Conservation (phyloP, 768 basidiomycete species). For the Mycena metata region DNA sequence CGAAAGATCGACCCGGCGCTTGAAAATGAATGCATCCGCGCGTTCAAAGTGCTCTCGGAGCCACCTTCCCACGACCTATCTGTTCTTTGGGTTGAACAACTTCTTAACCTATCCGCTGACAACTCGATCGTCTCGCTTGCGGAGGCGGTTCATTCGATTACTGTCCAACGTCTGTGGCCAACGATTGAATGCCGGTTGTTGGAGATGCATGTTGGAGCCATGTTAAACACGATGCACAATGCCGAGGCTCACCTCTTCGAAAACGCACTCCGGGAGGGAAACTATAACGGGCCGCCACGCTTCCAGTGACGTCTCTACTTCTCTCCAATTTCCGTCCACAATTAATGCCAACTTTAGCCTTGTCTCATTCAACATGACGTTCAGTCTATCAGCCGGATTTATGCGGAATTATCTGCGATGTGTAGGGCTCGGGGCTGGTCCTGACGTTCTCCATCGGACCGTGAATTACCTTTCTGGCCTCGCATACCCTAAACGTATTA, state of each 20-base stretch:
- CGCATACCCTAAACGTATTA: not conserved
- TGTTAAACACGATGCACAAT: no score
- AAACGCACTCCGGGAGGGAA: no score
- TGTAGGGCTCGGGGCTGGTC: not conserved
- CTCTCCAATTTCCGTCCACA: no score
- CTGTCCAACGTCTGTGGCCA: not conserved
- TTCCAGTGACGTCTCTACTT: no score
- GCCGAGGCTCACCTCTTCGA: no score
- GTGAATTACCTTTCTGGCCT: not conserved
- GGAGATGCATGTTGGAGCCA: conserved; percentile 10
- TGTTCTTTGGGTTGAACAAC: not conserved
- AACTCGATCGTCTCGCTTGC: not conserved
- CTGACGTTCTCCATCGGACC: not conserved
- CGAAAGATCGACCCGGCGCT: not conserved
- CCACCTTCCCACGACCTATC: not conserved
- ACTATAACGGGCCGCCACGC: no score
- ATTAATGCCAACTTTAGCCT: not conserved
- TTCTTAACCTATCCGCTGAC: not conserved
- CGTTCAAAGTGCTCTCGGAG: conserved; percentile 4
- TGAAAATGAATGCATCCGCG: not conserved
- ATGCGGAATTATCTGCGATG: conserved; percentile 3
- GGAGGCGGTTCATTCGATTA: not conserved
- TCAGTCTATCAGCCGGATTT: not conserved
- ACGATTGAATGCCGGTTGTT: conserved; percentile 8
- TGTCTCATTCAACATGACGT: not conserved